These are phyloP conservation scores for Aspergillus biplanus DNA, from an alignment of 495 filamentous ascomycete genomes.

Conservation along the genomic window DNA sequence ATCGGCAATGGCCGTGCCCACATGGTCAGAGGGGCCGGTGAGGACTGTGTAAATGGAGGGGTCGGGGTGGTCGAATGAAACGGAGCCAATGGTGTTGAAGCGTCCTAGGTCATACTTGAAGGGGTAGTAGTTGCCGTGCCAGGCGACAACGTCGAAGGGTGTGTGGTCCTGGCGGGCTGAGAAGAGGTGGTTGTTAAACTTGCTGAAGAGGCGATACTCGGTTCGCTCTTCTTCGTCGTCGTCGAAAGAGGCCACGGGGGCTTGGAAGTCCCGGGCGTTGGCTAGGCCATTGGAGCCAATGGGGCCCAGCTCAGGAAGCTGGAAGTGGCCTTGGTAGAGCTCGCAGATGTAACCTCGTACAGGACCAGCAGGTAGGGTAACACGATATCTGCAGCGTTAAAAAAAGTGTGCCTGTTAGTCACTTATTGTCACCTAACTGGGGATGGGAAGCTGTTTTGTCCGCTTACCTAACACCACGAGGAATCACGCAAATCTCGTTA, in stretches of 20 bases:
- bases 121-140: slow-evolving; percentile 78
- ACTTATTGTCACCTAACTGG: too few relatives aligned
- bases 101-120: slow-evolving; percentile 87
- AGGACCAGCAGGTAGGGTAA: slow-evolving; percentile 64
- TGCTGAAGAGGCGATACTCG: slow-evolving; percentile 67
- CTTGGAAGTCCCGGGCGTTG: slow-evolving; percentile 88
- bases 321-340: slow-evolving; percentile 82
- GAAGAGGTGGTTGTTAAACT: slow-evolving; percentile 82
- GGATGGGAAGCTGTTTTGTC: too few relatives aligned
- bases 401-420: too few relatives aligned
- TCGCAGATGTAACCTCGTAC: slow-evolving; percentile 86
- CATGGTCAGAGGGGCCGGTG: slow-evolving; percentile 69
- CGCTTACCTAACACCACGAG: slow-evolving; percentile 65
- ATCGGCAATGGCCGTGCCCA: slow-evolving; percentile 76
- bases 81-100: slow-evolving; percentile 76
- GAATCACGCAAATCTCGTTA: slow-evolving; percentile 88
- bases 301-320: slow-evolving; percentile 84
- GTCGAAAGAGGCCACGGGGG: slow-evolving; percentile 67
- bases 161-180: slow-evolving; percentile 71
- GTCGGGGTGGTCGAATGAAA: slow-evolving; percentile 80
- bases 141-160: slow-evolving; percentile 83
- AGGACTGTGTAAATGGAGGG: slow-evolving; percentile 84
- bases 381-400: slow-evolving; percentile 67
- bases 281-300: slow-evolving; percentile 88
- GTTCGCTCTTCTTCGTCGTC: slow-evolving; percentile 45